These are phyloP conservation scores for Oxyria digyna DNA, from an alignment of 148 eudicot species.

Conservation along the genomic window DNA sequence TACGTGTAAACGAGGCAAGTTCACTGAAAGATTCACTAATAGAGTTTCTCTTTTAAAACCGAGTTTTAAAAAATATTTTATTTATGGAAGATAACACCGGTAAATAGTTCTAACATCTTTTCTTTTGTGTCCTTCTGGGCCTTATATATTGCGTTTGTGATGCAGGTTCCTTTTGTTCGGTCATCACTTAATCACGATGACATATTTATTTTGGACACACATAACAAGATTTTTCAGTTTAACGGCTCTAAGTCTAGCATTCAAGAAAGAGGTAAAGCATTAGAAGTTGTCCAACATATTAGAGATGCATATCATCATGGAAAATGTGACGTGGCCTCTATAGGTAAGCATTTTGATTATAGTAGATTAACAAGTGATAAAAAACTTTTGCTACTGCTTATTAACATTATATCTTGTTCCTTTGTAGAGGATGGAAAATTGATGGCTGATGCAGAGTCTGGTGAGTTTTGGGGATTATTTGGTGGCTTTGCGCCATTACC, in stretches of 20 bases:
- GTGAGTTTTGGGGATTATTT: conserved; percentile 98
- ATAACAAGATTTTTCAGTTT: conserved; percentile 80
- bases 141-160: not conserved
- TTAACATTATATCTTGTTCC: conserved; percentile 1
- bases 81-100: too few species aligned
- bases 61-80: too few species aligned
- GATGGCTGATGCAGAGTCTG: conserved; percentile 95
- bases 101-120: too few species aligned
- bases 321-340: conserved; percentile 83
- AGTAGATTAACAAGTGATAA: not conserved
- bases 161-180: conserved; percentile 89
- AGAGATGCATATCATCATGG: conserved; percentile 94
- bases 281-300: conserved; percentile 89
- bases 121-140: conserved; percentile 3
- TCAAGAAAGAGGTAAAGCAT: conserved; percentile 98
- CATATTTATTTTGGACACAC: conserved; percentile 89
- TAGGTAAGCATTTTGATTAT: conserved; percentile 42
- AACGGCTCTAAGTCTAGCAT: conserved; percentile 87
- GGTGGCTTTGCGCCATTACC: conserved; percentile 99
- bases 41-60: not conserved
- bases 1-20: conserved; percentile 78
- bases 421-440: conserved; percentile 80
- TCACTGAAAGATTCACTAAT: not conserved
- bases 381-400: not conserved
- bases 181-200: conserved; percentile 93